These are phyloP conservation scores for Colletotrichum sp. DNA, from an alignment of 2,329 filamentous ascomycete genomes.

Conservation along the genomic window DNA sequence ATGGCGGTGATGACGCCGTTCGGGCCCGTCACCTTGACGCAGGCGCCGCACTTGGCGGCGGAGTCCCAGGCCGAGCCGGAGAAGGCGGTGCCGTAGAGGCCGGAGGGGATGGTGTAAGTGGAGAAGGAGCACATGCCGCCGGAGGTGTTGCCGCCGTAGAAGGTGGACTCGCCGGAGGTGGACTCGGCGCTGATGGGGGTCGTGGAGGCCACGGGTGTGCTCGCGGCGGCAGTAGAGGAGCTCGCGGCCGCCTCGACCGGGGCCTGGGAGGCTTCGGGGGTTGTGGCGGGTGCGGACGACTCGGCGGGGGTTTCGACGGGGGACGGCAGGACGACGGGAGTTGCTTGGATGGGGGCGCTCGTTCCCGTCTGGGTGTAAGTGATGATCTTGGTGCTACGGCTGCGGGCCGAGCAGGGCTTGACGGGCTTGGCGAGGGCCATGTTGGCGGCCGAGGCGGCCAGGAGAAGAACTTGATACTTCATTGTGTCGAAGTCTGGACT, in stretches of 20 bases:
- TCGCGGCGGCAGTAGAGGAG: neutral
- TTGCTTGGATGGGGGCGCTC: neutral
- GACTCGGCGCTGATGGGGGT: neutral
- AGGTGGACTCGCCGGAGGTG: conserved; percentile 48
- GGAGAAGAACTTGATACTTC: conserved; percentile 20
- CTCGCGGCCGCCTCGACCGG: neutral
- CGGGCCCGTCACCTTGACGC: conserved; percentile 63
- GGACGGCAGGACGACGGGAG: neutral
- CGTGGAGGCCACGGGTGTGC: neutral
- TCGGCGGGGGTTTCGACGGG: neutral
- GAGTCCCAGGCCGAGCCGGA: conserved; percentile 62
- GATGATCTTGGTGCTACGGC: neutral
- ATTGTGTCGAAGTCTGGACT: conserved; percentile 15
- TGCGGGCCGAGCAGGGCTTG: neutral
- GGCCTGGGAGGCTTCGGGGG: neutral
- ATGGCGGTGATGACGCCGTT: conserved; percentile 68
- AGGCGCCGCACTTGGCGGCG: conserved; percentile 64
- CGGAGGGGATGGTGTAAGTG: conserved; percentile 64
- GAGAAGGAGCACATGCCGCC: conserved; percentile 70
- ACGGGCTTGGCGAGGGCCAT: conserved; percentile 17
- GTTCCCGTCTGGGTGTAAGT: neutral
- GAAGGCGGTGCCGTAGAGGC: conserved; percentile 66
- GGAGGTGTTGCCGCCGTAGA: conserved; percentile 59
- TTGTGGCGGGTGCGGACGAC: neutral
- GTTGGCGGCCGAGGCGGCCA: conserved; percentile 20